Base-by-base conservation (phyloP, 2,329 filamentous ascomycete genomes). In the Apiospora pterosperma region DNA sequence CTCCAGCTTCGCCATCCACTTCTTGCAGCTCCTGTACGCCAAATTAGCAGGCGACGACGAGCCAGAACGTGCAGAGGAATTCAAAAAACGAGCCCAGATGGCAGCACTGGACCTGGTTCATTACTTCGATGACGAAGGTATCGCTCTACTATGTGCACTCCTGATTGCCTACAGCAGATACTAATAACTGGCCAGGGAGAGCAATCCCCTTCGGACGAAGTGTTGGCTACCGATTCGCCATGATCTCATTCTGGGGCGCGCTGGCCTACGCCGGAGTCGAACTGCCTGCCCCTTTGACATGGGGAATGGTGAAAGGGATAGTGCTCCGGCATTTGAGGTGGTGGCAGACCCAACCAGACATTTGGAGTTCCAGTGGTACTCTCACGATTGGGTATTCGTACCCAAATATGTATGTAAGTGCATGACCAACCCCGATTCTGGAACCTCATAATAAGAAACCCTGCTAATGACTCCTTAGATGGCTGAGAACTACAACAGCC, bases 401-500 rank as follows among this genome's bases (percentile, higher is more conserved):
- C 73, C 90, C 91, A 19, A 93, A 93, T 73, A 92, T 91, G 82
- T 93, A 84, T 78, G 82, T 81, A 75, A 76, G 80, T 81, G 71
- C 39, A 42, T 11, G 38, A 1, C 12, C 21, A 11, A 8, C 28
- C 48, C 25, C 48, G 5, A 23, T 34, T n/a, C n/a, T 38, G 11
- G 4, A 34, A 8, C 1, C 3, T 8, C 28, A 8, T 34, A 5
- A 2, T 10, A 19, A 11, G 19, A n/a, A 5, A 42, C 19, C 21
- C 52, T 16, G 48, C 67, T 72, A 34, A 73, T 58, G 14, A 60
- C n/a, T 23, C 23, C 14, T 55, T 62, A 91, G 76, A 86, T 93
- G 78, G 90, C 90, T 0, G 91, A 94, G 77, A 93, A 94, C 74
- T 94, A 94, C 78, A 94, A 94, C 76, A 92, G 90, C 11, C 90